Conservation (phyloP, 129 eudicot species). For the Solidago caesia region DNA sequence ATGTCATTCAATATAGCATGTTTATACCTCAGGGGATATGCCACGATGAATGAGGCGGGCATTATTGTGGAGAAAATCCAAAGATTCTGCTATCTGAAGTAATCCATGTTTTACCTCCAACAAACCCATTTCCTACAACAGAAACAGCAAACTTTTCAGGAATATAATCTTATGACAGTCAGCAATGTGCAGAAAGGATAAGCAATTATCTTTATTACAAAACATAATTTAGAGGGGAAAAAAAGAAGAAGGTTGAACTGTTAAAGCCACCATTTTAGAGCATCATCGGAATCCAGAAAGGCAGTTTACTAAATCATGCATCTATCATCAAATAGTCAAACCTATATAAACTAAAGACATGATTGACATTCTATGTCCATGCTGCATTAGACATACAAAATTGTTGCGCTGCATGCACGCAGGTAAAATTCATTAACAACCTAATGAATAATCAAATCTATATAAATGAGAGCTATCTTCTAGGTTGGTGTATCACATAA, state of each 20-base stretch:
- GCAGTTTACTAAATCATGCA: constrained; percentile 16
- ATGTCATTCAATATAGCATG: constrained; percentile 1
- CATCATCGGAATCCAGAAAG: background rate
- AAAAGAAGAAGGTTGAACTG: background rate
- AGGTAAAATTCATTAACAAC: constrained; percentile 12
- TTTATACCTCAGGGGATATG: constrained; percentile 84
- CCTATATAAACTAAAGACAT: background rate
- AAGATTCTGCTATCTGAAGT: constrained; percentile 89
- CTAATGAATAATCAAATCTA: background rate
- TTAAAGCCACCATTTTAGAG: background rate
- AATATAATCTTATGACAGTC: background rate
- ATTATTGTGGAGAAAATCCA: constrained; percentile 89
- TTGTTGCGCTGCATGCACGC: constrained; percentile 15
- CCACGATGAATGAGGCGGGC: constrained; percentile 90
- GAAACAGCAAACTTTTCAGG: constrained; percentile 22
- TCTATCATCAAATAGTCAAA: constrained; percentile 16
- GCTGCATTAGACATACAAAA: constrained; percentile 2
- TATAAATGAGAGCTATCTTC: background rate
- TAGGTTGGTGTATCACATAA: background rate
- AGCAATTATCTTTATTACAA: background rate
- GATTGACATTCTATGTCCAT: background rate
- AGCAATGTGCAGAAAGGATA: constrained; percentile 16
- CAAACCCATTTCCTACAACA: constrained; percentile 85
- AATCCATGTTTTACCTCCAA: constrained; percentile 97
- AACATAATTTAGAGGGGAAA: background rate